phyloP scores from a whole-genome alignment of 306 rosid genomes.

The Benincasa hispida region DNA sequence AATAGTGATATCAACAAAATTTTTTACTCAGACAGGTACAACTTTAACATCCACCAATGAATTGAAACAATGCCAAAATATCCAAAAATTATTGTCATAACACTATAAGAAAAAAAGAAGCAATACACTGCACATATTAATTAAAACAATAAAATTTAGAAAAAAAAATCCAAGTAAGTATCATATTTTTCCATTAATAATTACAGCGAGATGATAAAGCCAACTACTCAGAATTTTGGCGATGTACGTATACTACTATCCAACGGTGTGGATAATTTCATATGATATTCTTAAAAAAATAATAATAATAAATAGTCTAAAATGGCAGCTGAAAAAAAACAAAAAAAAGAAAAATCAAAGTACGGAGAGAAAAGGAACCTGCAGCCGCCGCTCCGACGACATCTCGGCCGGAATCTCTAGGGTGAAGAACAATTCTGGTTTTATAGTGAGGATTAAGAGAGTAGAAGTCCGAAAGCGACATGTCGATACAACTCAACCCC shows the following conservation, averaged over 20 bases:
- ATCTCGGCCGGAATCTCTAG: not conserved
- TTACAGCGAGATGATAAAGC: no score
- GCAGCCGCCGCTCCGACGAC: conserved; percentile 3
- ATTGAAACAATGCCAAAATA: no score
- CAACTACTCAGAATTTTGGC: not conserved
- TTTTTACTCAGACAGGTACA: no score
- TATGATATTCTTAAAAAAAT: not conserved
- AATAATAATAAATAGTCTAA: no score
- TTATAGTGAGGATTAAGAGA: not conserved
- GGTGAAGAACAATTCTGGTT: conserved; percentile 17
- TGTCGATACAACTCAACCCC: conserved; percentile 23
- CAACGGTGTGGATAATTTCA: not conserved
- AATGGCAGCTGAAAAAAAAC: not conserved
- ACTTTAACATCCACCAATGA: no score
- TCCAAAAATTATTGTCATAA: no score
- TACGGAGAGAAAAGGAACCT: not conserved
- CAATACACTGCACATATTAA: no score
- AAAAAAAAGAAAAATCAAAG: not conserved
- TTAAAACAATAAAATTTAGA: no score
- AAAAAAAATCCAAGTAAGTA: no score
- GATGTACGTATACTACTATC: not conserved
- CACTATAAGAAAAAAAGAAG: no score
- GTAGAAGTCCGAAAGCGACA: conserved; percentile 27
- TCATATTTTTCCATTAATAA: no score
- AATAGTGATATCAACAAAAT: no score